These are phyloP conservation scores for Beauveria rudraprayagi DNA, from an alignment of 2,329 filamentous ascomycete species.

Conservation along the genomic window DNA sequence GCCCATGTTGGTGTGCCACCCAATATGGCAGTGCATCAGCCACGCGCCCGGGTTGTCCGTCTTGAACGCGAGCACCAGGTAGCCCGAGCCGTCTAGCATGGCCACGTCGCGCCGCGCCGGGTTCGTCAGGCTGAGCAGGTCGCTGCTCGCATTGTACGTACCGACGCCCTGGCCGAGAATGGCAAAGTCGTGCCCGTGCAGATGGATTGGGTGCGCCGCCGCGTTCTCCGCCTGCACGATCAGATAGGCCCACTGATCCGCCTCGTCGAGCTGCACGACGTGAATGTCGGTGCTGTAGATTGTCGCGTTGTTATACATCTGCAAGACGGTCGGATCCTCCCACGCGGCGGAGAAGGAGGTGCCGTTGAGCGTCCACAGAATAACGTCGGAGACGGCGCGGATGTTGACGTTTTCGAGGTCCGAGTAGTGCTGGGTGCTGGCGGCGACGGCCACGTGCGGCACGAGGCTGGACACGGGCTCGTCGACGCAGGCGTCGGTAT, in stretches of 20 bases:
- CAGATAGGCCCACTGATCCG: slow-evolving; percentile 15
- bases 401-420: not conserved
- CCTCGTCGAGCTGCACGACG: slow-evolving; percentile 4
- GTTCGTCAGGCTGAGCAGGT: slow-evolving; percentile 23
- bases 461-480: not conserved
- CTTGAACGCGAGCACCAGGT: slow-evolving; percentile 42
- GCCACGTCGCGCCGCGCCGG: slow-evolving; percentile 46
- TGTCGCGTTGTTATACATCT: not conserved
- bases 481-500: not conserved
- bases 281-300: not conserved
- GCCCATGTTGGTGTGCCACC: slow-evolving; percentile 40
- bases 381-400: not conserved
- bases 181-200: slow-evolving; percentile 18
- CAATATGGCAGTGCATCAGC: slow-evolving; percentile 43
- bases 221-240: slow-evolving; percentile 11
- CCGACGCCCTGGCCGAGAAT: slow-evolving; percentile 15
- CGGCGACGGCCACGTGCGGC: not conserved
- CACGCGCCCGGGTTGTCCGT: slow-evolving; percentile 20
- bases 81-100: slow-evolving; percentile 35
- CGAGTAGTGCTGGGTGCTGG: not conserved
- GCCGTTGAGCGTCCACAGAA: not conserved
- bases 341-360: not conserved
- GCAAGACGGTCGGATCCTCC: not conserved
- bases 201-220: slow-evolving; percentile 16
- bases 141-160: slow-evolving; percentile 5